Base-by-base conservation (phyloP, 2,329 filamentous ascomycete species). In the Colletotrichum tropicale region DNA sequence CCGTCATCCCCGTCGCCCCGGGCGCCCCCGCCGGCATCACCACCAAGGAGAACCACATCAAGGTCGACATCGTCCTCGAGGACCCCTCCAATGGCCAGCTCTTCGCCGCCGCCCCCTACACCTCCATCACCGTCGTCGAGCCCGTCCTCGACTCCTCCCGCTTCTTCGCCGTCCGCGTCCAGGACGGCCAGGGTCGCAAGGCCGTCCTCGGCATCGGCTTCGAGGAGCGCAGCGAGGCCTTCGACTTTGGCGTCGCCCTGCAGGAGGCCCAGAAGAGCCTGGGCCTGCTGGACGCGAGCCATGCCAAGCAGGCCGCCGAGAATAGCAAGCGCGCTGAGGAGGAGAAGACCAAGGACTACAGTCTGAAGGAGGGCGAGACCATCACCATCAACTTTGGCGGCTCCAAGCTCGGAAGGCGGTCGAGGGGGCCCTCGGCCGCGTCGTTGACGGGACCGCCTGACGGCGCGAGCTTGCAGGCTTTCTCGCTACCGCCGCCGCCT, bases 351-450 rank as follows among this genome's bases (percentile, higher is more conserved):
- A 91, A 90, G 78, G 95, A 98, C 81, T 96, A 95, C 81, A 96
- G 94, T 80, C 84, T 98, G 78, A 98, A 98, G 84, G 95, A 96
- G 76, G 95, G 95, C 13, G 94, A 98, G 88, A 98, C 94, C 21
- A 98, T 98, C 79, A 95, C 93, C 28, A 93, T 98, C 78, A 95
- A 94, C 82, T 89, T 97, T 6, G 91, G 92, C 26, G 90, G 88
- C 43, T 84, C 84, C 65, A 88, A 88, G 78, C 88, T 90, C 75
- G 88, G 88, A 18, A 84, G 88, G 78, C 75, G 75, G 48, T 69
- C 75, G 78, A 88, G 82, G 36, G 36, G 36, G 80, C 82, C 81
- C 72, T 82, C 85, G 64, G 77, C 79, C 71, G 76, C 78, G 73
- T 65, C 48, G 67, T 77, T 5, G 76, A 72, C 26, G 66, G 66